phyloP scores from a whole-genome alignment of 352 stramenopile genomes.

The Pelagophyceae sp. region DNA sequence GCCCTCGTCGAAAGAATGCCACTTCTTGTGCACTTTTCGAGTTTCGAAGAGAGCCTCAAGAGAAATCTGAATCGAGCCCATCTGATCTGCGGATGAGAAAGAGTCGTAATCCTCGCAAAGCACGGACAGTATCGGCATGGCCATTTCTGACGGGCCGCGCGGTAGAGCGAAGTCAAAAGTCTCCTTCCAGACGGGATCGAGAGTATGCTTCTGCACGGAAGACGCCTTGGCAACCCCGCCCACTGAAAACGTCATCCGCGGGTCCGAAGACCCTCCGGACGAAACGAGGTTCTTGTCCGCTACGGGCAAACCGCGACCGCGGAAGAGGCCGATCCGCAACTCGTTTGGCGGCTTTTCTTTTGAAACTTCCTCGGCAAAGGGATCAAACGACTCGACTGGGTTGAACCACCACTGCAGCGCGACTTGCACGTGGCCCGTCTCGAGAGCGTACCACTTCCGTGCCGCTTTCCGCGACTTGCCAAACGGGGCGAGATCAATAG shows the following conservation, averaged over 20 bases:
- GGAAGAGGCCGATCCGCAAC: constrained; percentile 1
- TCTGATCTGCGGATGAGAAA: not conserved
- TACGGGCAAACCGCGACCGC: not conserved
- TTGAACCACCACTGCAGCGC: constrained; percentile 3
- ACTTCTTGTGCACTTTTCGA: not conserved
- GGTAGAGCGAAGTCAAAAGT: not conserved
- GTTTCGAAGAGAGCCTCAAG: not conserved
- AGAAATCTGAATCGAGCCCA: not conserved
- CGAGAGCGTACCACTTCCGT: constrained; percentile 3
- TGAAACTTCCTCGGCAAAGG: not conserved
- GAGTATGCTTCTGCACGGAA: not conserved
- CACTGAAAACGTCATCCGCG: constrained; percentile 4
- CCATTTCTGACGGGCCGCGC: not conserved
- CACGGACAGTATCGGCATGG: not conserved
- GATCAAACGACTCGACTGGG: not conserved
- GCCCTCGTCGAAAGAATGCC: not conserved
- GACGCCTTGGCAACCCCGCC: not conserved
- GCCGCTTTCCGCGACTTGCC: not conserved
- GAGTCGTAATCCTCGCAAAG: not conserved
- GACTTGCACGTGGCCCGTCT: not conserved
- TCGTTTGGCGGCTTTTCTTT: not conserved
- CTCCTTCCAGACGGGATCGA: constrained; percentile 4
- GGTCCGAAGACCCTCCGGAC: not conserved
- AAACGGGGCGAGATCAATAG: not conserved
- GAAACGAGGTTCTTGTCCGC: not conserved